Base-by-base conservation (phyloP, 225 moss, liverwort and hornwort genomes). In the Antitrichia curtipendula region DNA sequence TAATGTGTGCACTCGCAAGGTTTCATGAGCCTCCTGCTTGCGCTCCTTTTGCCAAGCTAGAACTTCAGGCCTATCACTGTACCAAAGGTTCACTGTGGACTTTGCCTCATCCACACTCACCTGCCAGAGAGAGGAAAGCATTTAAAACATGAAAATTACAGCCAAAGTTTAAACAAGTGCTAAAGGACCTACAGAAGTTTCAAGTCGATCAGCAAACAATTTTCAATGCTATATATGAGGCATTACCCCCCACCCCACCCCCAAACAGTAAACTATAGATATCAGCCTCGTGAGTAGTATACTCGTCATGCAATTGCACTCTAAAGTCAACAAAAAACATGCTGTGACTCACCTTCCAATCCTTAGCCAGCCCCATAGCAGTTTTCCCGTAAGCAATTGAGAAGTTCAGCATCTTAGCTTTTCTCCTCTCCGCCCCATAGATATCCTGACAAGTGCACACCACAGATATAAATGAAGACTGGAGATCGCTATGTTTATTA, bases 381-480 rank as follows among this genome's bases (percentile, higher is more conserved):
- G 99, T 96, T 91, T 99, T 99, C 25, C 99, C 99, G 63, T 99
- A 99, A 19, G 99, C 99, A 90, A 99, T 97, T 52, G 99, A 99
- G 80, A 99, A 99, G 83, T 99, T 99, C 59, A 99, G 90, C 99
- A 99, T 99, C 93, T 99, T 99, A 4, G 99, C 99, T 94, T 99
- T 99, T 84, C 99, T 93, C 81, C 99, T 97, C 88, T 99, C 99
- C 61, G 95, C 93, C 78, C 95, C 97, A 92, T 96, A 99, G 34
- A 96, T 86, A 91, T 99, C 99, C 99, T 97, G 83, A 59, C 53
- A 80, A 78, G 16, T 31, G 75, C 85, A 92, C 70, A 82, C 53
- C 52, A 89, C 19, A 80, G 32, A 86, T 56, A 62, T 28, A 62
- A 69, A 80, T 50, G 13, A 82, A 69, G 23, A 69, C 45, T 80